Percentiles rank a stretch among this genome's conserved stretches.
phyloP scores from a whole-genome alignment of 2,329 filamentous ascomycete genomes.

The Whalleya microplaca region DNA sequence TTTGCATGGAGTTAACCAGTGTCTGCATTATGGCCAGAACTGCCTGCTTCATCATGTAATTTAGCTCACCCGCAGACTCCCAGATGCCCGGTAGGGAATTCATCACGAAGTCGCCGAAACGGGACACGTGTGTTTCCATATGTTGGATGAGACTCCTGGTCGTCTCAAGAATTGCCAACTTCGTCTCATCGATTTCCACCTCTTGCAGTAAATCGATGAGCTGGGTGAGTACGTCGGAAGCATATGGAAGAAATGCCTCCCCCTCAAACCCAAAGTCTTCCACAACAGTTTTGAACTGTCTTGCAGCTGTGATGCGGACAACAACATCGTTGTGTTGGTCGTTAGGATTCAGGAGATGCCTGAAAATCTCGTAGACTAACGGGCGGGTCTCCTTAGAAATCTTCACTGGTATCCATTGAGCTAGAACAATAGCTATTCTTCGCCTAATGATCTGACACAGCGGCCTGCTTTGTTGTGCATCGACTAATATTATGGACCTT shows the following conservation, averaged over 20 bases:
- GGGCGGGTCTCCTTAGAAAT: conserved; percentile 69
- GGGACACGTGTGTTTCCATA: conserved; percentile 72
- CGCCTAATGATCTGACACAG: conserved; percentile 82
- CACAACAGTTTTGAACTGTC: conserved; percentile 78
- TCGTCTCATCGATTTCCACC: conserved; percentile 83
- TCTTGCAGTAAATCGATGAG: conserved; percentile 79
- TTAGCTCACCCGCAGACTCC: conserved; percentile 77
- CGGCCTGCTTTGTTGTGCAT: conserved; percentile 68
- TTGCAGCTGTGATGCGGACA: conserved; percentile 86
- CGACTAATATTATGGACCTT: conserved; percentile 72
- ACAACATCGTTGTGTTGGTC: conserved; percentile 87
- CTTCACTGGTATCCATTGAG: conserved; percentile 85
- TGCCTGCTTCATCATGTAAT: conserved; percentile 91
- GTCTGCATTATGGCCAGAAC: conserved; percentile 85
- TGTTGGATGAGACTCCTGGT: conserved; percentile 79
- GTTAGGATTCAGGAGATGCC: conserved; percentile 77
- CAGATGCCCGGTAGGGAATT: conserved; percentile 79
- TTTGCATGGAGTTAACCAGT: conserved; percentile 83
- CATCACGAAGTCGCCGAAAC: conserved; percentile 80
- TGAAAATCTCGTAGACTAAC: conserved; percentile 85
- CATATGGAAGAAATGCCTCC: conserved; percentile 76
- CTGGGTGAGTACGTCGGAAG: conserved; percentile 70
- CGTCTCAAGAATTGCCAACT: conserved; percentile 86
- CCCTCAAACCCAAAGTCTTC: conserved; percentile 84
- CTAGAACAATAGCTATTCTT: conserved; percentile 84